Percentiles rank a stretch among this genome's conserved stretches.
Conservation (phyloP, 441 rosid genomes). For the Pelargonium citronellum region DNA sequence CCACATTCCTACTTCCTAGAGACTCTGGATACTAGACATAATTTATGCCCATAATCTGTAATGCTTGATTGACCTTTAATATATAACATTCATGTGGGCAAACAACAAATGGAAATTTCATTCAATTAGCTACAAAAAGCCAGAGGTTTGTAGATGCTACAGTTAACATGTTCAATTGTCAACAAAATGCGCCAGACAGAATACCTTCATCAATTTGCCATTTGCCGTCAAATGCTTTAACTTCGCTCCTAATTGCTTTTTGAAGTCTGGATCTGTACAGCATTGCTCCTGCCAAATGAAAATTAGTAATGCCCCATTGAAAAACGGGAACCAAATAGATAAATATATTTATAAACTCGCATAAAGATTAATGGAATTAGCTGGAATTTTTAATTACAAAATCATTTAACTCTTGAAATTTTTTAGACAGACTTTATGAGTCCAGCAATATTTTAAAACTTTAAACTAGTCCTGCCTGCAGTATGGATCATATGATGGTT, state of each 20-base stretch:
- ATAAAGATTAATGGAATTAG: neutral
- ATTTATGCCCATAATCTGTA: neutral
- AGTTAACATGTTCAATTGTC: neutral
- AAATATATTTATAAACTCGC: neutral
- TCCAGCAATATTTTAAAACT: neutral
- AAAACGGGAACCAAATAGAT: neutral
- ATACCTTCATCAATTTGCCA: constrained; percentile 76
- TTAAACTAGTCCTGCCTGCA: neutral
- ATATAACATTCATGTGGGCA: neutral
- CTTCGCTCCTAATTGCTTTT: constrained; percentile 59
- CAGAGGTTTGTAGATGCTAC: neutral
- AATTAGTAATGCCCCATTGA: constrained; percentile 2
- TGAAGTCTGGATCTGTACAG: constrained; percentile 43
- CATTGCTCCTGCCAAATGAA: constrained; percentile 45
- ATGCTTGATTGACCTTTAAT: neutral
- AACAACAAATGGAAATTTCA: neutral
- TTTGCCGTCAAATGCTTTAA: constrained; percentile 57
- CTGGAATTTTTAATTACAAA: neutral
- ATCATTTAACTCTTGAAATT: too few species aligned
- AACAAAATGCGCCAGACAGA: constrained; percentile 8
- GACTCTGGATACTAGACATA: neutral
- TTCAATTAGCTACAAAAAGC: neutral
- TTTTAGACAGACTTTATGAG: too few species aligned
- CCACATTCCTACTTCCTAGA: neutral
- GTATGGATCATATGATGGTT: neutral